A percentile compares a stretch with the other conserved stretches of the same genome.
Conservation (phyloP, 2,329 filamentous ascomycete species). For the Colletotrichum camelliae region DNA sequence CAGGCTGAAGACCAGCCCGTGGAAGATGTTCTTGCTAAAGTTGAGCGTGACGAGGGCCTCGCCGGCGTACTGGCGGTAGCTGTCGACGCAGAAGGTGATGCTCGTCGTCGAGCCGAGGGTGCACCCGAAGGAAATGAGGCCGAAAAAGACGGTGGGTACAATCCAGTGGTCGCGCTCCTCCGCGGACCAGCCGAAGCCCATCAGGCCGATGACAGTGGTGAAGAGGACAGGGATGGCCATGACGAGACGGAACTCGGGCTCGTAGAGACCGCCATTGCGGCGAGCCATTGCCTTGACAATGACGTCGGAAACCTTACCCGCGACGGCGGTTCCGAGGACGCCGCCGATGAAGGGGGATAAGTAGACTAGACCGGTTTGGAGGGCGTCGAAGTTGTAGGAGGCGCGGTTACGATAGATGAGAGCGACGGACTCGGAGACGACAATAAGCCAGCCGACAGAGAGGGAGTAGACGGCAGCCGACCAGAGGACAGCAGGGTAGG, state of each 20-base stretch:
- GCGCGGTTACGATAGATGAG: constrained; percentile 75
- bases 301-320: constrained; percentile 85
- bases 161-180: constrained; percentile 80
- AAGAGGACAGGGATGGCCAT: constrained; percentile 85
- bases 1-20: constrained; percentile 86
- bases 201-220: constrained; percentile 82
- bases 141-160: constrained; percentile 92
- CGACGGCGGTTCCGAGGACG: constrained; percentile 88
- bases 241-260: constrained; percentile 89
- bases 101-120: constrained; percentile 87
- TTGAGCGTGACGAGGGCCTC: constrained; percentile 95
- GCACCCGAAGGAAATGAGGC: constrained; percentile 90
- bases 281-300: constrained; percentile 83
- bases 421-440: constrained; percentile 86
- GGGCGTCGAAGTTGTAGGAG: constrained; percentile 79
- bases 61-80: constrained; percentile 90
- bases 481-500: constrained; percentile 91
- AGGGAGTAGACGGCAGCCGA: constrained; percentile 83
- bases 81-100: constrained; percentile 94
- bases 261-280: constrained; percentile 91
- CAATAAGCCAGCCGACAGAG: constrained; percentile 93
- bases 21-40: constrained; percentile 92
- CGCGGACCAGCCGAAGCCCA: constrained; percentile 96
- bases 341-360: constrained; percentile 89
- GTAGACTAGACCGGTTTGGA: constrained; percentile 87